Evolutionary conservation across 306 rosid species (phyloP), one percentile per base, ranked within the genome.

Genomic region (Cajanus cajan): DNA sequence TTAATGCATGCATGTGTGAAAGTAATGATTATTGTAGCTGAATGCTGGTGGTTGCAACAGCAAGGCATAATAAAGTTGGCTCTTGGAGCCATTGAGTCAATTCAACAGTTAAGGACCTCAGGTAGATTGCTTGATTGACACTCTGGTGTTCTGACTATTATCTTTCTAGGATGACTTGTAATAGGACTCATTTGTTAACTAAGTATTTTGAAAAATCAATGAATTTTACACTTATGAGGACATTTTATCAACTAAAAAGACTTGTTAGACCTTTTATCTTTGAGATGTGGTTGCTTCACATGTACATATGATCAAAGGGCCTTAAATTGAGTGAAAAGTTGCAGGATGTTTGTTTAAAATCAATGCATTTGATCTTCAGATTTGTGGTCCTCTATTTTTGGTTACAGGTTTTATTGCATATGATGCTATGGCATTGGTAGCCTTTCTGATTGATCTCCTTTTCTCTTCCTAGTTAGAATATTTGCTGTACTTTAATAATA

Each of bases 371-470:
- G 13, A 44, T 51, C 52, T 34, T 66, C 10, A 36, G 64, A 57
- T 74, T 58, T 8, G 15, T 43, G 28, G 40, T 43, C 66, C 47
- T 41, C 16, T n/a, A 3, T 40, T 73, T 51, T 15, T 68, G 7
- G 41, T 68, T 50, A 61, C 16, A 18, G 28, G 25, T 50, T 64
- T 82, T 18, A 39, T 76, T 36, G 24, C 64, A 45, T 51, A 59
- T 12, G 39, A 61, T 51, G 12, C 31, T 36, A 13, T 50, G 81
- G n/a, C n/a, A n/a, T n/a, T n/a, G n/a, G 9, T 76, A 68, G 6
- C 28, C 51, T 75, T 68, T 82, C 21, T n/a, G 41, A 28, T 62
- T 39, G 68, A 50, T 80, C 8, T 75, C 36, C 22, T 37, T 16
- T 40, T 47, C 33, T 57, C 22, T 44, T 33, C 41, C 19, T 69